Percentiles rank a stretch among this genome's conserved stretches.
phyloP scores from a whole-genome alignment of 768 basidiomycete species.

The Kwoniella sp. region DNA sequence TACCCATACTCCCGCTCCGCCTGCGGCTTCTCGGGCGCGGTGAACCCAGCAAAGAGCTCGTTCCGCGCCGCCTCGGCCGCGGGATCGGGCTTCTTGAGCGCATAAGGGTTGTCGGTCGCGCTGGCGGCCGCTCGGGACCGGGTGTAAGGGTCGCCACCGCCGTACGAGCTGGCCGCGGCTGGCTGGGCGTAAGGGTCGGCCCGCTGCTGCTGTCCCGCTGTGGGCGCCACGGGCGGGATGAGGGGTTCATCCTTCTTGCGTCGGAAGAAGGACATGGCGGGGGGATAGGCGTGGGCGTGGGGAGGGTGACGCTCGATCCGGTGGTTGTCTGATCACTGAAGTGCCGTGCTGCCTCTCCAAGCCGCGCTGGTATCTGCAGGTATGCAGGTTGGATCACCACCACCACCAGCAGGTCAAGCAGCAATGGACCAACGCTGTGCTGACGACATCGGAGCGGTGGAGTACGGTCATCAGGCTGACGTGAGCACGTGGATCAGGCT shows the following conservation, averaged over 20 bases:
- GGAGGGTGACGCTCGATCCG: neutral
- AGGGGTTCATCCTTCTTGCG: slow-evolving; percentile 43
- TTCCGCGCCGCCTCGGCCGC: slow-evolving; percentile 38
- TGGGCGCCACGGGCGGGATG: slow-evolving; percentile 44
- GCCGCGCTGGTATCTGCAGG: too few species aligned
- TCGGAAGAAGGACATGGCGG: slow-evolving; percentile 45
- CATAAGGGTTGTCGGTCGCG: slow-evolving; percentile 39
- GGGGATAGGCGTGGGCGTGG: too few species aligned
- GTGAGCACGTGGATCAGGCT: too few species aligned
- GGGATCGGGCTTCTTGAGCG: slow-evolving; percentile 18
- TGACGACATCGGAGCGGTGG: too few species aligned
- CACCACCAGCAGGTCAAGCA: too few species aligned
- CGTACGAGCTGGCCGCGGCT: slow-evolving; percentile 1
- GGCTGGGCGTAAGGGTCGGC: slow-evolving; percentile 16
- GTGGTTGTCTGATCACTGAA: neutral
- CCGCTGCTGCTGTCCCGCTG: slow-evolving; percentile 16
- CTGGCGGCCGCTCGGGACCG: slow-evolving; percentile 11
- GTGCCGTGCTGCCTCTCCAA: too few species aligned
- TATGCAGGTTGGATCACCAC: too few species aligned
- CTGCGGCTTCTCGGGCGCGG: slow-evolving; percentile 22
- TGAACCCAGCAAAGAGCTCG: slow-evolving; percentile 49
- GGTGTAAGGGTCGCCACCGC: slow-evolving; percentile 34
- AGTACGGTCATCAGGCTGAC: too few species aligned
- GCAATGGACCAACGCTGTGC: too few species aligned
- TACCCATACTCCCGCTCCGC: slow-evolving; percentile 42